Evolutionary conservation across 2,329 filamentous ascomycete genomes (phyloP), one percentile per base, ranked within the genome.

Genomic region (Shiraia bambusicola): DNA sequence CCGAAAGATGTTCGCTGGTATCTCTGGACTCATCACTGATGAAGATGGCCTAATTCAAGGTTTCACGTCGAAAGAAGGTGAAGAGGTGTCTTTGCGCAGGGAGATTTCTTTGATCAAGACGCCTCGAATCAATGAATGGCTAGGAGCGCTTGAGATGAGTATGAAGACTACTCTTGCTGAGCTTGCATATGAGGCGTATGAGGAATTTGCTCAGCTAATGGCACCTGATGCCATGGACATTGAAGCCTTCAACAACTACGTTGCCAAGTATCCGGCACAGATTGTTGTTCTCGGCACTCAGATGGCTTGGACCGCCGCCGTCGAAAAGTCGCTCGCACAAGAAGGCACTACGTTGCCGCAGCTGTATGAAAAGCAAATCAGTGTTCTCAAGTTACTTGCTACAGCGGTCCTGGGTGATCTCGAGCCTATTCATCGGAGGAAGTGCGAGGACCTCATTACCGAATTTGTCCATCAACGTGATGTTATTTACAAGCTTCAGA

Each of bases 1-100:
- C 76, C 92, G 95, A 69, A 99, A 99, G 77, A 99, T 99, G 93
- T 99, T 99, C 76, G 93, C 94, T 50, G 93, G 93, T 49, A 78
- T 98, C 34, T 92, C 86, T 4, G 93, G 93, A 3, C 79, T 98
- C 26, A 76, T 91, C 29, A 92, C 96, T 76, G 89, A 95, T 54
- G 90, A 97, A 40, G 88, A 96, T 58, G 82, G 84, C 17, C 83
- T 88, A 49, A 97, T 99, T 50, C 85, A 86, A 17, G 92, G 90
- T 6, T 92, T 97, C 59, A 93, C 87, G 2, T 98, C 93, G 0
- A 96, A 95, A 65, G 94, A 99, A 70, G 91, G 86, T 37, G 93
- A 99, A 70, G 79, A 84, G 49, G 89, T 98, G 35, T 79, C 79
- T 49, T 75, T 99, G 45, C 95, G 91, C 72, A 92, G 87, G 60